A percentile compares a stretch with the other conserved stretches of the same genome.
phyloP scores from a whole-genome alignment of 176 grass and related monocot species.

The Cenchrus purpureus region DNA sequence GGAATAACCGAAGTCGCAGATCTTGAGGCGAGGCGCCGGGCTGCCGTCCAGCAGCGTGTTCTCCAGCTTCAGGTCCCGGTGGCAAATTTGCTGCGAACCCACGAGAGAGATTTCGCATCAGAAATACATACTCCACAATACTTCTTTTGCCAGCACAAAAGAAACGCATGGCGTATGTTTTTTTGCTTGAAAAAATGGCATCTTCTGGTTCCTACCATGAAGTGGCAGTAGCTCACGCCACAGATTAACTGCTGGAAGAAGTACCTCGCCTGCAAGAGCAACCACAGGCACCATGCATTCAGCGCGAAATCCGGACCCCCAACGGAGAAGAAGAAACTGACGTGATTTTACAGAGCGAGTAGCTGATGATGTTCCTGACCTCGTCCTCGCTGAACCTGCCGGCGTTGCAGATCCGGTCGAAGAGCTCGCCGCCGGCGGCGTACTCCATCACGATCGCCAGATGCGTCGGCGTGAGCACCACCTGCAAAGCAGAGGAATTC shows the following conservation, averaged over 20 bases:
- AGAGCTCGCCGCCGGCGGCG: conserved; percentile 75
- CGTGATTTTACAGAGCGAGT: neutral
- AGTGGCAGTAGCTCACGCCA: conserved; percentile 84
- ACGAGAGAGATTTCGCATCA: neutral
- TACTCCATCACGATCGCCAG: conserved; percentile 91
- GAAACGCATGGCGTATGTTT: neutral
- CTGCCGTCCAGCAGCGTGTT: conserved; percentile 77
- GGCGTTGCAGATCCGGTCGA: conserved; percentile 82
- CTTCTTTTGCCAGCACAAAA: no score
- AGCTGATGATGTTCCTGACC: conserved; percentile 31
- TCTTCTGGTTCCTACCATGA: conserved; percentile 45
- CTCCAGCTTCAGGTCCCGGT: conserved; percentile 78
- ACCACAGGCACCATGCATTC: neutral
- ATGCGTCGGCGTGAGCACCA: conserved; percentile 74
- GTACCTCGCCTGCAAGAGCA: conserved; percentile 56
- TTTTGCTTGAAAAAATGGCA: neutral
- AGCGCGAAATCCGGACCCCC: neutral
- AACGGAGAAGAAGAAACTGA: neutral
- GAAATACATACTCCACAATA: no score
- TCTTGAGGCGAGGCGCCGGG: conserved; percentile 77
- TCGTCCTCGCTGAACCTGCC: conserved; percentile 81
- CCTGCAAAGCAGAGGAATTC: conserved; percentile 22
- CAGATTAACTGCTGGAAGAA: conserved; percentile 80
- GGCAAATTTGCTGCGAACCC: conserved; percentile 71
- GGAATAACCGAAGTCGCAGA: conserved; percentile 87